Base-by-base conservation (phyloP, 2,329 filamentous ascomycete species). In the Clonostachys solani region DNA sequence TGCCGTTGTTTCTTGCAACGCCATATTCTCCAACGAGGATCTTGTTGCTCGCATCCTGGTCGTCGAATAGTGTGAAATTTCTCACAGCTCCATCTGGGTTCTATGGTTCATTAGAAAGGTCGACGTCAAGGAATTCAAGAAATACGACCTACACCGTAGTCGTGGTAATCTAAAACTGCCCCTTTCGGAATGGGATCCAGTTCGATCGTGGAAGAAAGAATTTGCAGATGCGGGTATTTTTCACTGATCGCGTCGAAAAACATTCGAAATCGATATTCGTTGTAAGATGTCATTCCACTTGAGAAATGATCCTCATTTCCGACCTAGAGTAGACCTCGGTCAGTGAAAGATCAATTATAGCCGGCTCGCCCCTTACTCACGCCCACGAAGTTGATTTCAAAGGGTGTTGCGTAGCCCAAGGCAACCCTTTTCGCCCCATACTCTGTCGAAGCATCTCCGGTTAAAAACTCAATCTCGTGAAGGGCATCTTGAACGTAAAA, bases 391-490 rank as follows among this genome's bases (percentile, higher is more conserved):
- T 71, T 71, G 50, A 81, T 63, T 3, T 51, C 56, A 60, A 75
- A 80, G 2, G 78, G 76, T 13, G 73, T 60, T 2, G 72, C 62
- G 52, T 78, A 71, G 2, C 77, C 77, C 12, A 76, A 62, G 3
- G 68, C 62, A 6, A 71, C 72, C n/a, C 77, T 70, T 7, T 69
- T 56, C 10, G 69, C 67, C 19, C 76, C 75, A 52, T 69, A 75
- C 3, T 59, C 60, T 1, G 71, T 75, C n/a, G 64, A 63, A 0
- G 61, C 50, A 41, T 67, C 60, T 1, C 75, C 75, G 40, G 71
- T 65, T 17, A 78, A 59, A 55, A 78, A 79, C 52, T 80, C 74
- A 19, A 80, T 62, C 52, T 79, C 73, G 50, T 79, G 64, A 36
- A 78, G 54, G 2, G 69, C 73, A 48, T 73, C 69, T 12, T 77